Evolutionary conservation across 768 basidiomycete species (phyloP).

Genomic region (Hebeloma cylindrosporum): DNA sequence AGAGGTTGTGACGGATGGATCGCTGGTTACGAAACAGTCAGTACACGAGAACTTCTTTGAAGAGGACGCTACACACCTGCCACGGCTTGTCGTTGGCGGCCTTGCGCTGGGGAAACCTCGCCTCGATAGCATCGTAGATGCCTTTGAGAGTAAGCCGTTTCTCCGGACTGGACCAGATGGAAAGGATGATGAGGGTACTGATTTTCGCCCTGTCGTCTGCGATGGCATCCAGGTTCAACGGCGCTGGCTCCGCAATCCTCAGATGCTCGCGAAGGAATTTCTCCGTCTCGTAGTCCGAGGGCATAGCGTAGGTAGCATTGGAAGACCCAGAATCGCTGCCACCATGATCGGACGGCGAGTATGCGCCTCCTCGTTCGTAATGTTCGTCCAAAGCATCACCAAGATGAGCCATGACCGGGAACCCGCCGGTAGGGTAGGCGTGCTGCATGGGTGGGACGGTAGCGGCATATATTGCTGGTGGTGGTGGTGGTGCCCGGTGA

Average conservation of each 20-base stretch:
- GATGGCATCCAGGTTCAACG: conserved; percentile 17
- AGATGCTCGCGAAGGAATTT: conserved; percentile 16
- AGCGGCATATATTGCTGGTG: no score
- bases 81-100: conserved; percentile 11
- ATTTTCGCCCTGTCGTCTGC: conserved; percentile 10
- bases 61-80: conserved; percentile 16
- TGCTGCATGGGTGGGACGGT: no score
- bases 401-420: no score
- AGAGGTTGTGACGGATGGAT: conserved; percentile 46
- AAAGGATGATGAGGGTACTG: conserved; percentile 11
- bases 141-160: conserved; percentile 11
- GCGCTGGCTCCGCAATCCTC: conserved; percentile 10
- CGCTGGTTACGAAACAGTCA: conserved; percentile 23
- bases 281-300: conserved; percentile 19
- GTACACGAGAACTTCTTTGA: no score
- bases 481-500: no score
- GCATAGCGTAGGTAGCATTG: no score
- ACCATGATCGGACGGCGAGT: no score
- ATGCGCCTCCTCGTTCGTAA: no score
- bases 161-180: conserved; percentile 16
- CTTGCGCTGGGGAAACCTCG: conserved; percentile 7
- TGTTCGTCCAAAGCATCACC: no score
- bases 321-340: no score
- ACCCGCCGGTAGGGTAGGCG: no score
- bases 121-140: conserved; percentile 15